Conservation (phyloP, 768 basidiomycete genomes). For the Coprinellus aureogranulatus region DNA sequence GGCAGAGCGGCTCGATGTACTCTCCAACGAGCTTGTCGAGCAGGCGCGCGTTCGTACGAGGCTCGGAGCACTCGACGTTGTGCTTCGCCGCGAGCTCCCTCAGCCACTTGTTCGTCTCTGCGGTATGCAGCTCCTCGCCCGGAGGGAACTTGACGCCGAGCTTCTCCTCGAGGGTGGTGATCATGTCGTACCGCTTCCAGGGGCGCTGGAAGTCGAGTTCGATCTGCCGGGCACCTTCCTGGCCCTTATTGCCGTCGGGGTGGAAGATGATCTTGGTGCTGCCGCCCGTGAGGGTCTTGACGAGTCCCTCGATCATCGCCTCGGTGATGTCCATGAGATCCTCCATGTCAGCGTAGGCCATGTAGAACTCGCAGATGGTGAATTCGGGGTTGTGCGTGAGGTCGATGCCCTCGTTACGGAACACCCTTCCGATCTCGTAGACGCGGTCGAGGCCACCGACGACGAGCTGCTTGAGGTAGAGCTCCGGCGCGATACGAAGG, state of each 20-base stretch:
- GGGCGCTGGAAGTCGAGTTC: slow-evolving; percentile 87
- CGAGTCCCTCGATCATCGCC: slow-evolving; percentile 82
- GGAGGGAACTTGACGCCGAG: slow-evolving; percentile 88
- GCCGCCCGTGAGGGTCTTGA: slow-evolving; percentile 81
- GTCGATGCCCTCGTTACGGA: slow-evolving; percentile 98
- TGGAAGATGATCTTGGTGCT: slow-evolving; percentile 80
- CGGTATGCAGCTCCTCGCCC: slow-evolving; percentile 84
- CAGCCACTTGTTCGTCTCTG: slow-evolving; percentile 86
- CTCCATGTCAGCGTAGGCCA: slow-evolving; percentile 99
- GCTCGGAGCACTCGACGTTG: slow-evolving; percentile 94
- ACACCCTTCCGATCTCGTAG: slow-evolving; percentile 97
- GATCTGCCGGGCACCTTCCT: slow-evolving; percentile 57
- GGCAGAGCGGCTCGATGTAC: slow-evolving; percentile 94
- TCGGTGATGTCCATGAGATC: slow-evolving; percentile 99
- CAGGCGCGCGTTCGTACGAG: slow-evolving; percentile 89
- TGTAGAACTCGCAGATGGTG: slow-evolving; percentile 99
- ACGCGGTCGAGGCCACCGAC: slow-evolving; percentile 98
- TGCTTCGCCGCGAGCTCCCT: slow-evolving; percentile 85
- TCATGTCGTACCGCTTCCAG: slow-evolving; percentile 99
- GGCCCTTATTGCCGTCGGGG: slow-evolving; percentile 88
- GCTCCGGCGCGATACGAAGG: slow-evolving; percentile 95
- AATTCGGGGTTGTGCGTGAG: slow-evolving; percentile 99
- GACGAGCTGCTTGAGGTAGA: slow-evolving; percentile 96
- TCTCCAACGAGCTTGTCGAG: slow-evolving; percentile 99
- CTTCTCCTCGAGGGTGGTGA: slow-evolving; percentile 93